Evolutionary conservation across 768 basidiomycete genomes (phyloP).

Genomic region (Ramaria sp.): DNA sequence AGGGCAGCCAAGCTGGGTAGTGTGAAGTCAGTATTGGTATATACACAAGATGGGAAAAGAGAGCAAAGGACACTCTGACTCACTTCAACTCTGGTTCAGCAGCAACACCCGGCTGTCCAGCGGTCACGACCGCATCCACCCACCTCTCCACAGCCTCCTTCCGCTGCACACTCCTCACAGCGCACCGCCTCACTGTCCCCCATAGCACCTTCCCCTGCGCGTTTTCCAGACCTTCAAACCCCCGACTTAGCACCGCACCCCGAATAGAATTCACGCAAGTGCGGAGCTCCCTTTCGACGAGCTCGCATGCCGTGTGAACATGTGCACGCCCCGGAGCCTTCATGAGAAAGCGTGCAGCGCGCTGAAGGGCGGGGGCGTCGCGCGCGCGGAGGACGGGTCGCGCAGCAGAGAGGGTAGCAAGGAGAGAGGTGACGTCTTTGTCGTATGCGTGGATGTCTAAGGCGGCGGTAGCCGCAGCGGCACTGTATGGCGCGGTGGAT

Average conservation of each 20-base stretch:
- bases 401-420: constrained; percentile 33
- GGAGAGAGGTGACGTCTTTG: constrained; percentile 24
- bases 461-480: constrained; percentile 43
- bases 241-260: constrained; percentile 27
- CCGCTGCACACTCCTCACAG: constrained; percentile 26
- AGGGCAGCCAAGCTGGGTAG: constrained; percentile 38
- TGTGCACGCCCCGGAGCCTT: constrained; percentile 11
- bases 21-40: not conserved
- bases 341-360: constrained; percentile 30
- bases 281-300: constrained; percentile 42
- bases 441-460: constrained; percentile 39
- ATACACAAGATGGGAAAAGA: not conserved
- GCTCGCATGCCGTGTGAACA: constrained; percentile 21
- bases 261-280: constrained; percentile 34
- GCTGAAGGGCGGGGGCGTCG: constrained; percentile 36
- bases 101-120: constrained; percentile 18
- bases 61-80: not conserved
- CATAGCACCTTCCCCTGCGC: constrained; percentile 31
- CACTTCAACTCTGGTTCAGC: not conserved
- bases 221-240: constrained; percentile 37
- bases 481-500: constrained; percentile 32
- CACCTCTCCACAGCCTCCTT: constrained; percentile 38
- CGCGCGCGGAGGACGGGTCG: constrained; percentile 50
- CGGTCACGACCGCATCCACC: constrained; percentile 38
- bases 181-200: constrained; percentile 33